A percentile compares a stretch with the other conserved stretches of the same genome.
These are phyloP conservation scores for Teunomyces lycoperdinae DNA, from an alignment of 805 yeast species.

Conservation along the genomic window DNA sequence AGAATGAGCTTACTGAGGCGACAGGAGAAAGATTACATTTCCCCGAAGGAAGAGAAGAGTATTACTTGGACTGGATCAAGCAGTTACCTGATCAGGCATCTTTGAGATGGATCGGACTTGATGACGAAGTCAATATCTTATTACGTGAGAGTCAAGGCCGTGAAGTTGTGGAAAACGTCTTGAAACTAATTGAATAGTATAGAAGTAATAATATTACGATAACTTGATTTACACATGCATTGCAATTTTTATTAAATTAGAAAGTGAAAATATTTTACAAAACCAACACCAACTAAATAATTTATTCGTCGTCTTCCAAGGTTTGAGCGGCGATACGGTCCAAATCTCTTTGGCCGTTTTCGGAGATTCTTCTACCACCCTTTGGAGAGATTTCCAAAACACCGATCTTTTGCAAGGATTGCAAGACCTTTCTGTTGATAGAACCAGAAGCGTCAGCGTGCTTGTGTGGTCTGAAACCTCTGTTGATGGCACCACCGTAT, in stretches of 20 bases:
- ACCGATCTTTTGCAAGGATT: constrained; percentile 97
- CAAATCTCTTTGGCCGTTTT: constrained; percentile 99
- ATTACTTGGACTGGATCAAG: constrained; percentile 48
- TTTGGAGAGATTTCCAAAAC: constrained; percentile 93
- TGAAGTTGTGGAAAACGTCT: constrained; percentile 13
- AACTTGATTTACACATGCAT: background rate
- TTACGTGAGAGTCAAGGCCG: constrained; percentile 22
- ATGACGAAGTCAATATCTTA: constrained; percentile 39
- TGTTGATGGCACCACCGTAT: constrained; percentile 99
- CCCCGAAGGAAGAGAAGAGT: constrained; percentile 47
- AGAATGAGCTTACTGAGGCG: constrained; percentile 17
- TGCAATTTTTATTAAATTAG: constrained; percentile 3
- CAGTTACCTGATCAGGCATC: constrained; percentile 53
- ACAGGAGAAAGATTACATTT: constrained; percentile 21
- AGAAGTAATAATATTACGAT: background rate
- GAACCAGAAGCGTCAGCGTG: constrained; percentile 99
- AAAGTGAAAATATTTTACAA: constrained; percentile 9
- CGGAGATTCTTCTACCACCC: constrained; percentile 99
- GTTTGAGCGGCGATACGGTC: constrained; percentile 99
- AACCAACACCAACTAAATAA: constrained; percentile 11
- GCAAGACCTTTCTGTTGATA: constrained; percentile 97
- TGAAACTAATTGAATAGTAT: background rate
- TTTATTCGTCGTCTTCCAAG: constrained; percentile 77
- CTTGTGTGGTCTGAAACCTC: constrained; percentile 98
- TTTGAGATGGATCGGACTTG: constrained; percentile 52